phyloP scores from a whole-genome alignment of 2,329 filamentous ascomycete genomes.

The Ophiobolus disseminans region DNA sequence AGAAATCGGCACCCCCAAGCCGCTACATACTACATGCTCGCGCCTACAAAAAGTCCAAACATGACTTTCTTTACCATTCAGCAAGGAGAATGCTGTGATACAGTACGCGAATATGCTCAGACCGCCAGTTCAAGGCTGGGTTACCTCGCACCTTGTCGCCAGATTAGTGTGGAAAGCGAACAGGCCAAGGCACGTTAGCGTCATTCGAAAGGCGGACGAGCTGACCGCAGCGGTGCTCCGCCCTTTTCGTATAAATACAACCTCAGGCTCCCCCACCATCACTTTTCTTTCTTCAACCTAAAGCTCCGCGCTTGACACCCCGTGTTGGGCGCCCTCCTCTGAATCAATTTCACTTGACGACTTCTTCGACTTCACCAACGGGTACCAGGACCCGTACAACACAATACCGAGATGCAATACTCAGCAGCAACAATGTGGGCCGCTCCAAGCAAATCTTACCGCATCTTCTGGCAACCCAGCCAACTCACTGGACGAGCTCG shows the following conservation, averaged over 20 bases:
- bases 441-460: slow-evolving; percentile 22
- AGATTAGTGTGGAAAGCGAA: too few relatives aligned
- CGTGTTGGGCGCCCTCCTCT: slow-evolving; percentile 43
- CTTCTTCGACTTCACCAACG: slow-evolving; percentile 46
- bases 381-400: slow-evolving; percentile 42
- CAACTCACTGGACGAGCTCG: slow-evolving; percentile 24
- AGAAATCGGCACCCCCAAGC: too few relatives aligned
- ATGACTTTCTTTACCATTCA: too few relatives aligned
- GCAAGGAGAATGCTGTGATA: too few relatives aligned
- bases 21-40: too few relatives aligned
- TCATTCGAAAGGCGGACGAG: not conserved
- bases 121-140: too few relatives aligned
- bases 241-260: slow-evolving; percentile 25
- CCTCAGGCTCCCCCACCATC: slow-evolving; percentile 26
- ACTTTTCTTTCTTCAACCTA: slow-evolving; percentile 26
- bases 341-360: slow-evolving; percentile 48
- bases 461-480: slow-evolving; percentile 38
- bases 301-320: slow-evolving; percentile 43
- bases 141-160: too few relatives aligned
- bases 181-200: not conserved
- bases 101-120: too few relatives aligned
- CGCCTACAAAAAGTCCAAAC: too few relatives aligned
- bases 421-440: slow-evolving; percentile 29
- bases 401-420: slow-evolving; percentile 43
- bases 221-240: not conserved